A percentile compares a stretch with the other conserved stretches of the same genome.
Evolutionary conservation across 2,329 filamentous ascomycete species (phyloP).

Genomic region (Pseudocercospora vitis): DNA sequence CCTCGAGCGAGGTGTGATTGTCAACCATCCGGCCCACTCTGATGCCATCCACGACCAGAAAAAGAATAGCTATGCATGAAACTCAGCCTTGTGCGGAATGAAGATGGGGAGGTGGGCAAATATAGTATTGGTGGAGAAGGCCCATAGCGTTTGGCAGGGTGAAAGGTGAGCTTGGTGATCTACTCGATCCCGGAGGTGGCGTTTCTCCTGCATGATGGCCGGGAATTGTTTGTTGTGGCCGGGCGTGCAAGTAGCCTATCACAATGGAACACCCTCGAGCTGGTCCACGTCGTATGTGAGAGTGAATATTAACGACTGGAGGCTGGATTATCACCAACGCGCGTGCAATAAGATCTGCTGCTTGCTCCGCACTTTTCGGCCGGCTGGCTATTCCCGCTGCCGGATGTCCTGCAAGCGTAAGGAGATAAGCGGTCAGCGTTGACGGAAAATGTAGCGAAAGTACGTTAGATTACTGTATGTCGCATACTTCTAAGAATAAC

Average conservation of each 20-base stretch:
- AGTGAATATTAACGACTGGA: not conserved
- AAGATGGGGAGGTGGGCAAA: no score
- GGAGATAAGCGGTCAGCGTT: not conserved
- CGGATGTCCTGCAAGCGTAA: no score
- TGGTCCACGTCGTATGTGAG: not conserved
- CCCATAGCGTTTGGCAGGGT: no score
- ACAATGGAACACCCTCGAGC: no score
- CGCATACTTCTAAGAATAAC: no score
- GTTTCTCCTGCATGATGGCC: slow-evolving; percentile 1
- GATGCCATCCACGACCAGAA: no score
- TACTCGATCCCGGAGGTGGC: not conserved
- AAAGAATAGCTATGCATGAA: no score
- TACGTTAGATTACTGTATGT: slow-evolving; percentile 1
- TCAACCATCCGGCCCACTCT: no score
- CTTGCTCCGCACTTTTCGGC: not conserved
- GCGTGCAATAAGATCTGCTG: not conserved
- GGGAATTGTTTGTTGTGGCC: not conserved
- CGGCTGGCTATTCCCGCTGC: not conserved
- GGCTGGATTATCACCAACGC: not conserved
- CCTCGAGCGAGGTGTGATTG: no score
- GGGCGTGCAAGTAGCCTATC: not conserved
- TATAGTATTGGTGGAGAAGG: no score
- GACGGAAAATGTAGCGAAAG: not conserved
- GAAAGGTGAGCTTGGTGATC: no score
- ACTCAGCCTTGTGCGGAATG: no score